Base-by-base conservation (phyloP, 768 basidiomycete genomes). In the Tricholomella constricta region DNA sequence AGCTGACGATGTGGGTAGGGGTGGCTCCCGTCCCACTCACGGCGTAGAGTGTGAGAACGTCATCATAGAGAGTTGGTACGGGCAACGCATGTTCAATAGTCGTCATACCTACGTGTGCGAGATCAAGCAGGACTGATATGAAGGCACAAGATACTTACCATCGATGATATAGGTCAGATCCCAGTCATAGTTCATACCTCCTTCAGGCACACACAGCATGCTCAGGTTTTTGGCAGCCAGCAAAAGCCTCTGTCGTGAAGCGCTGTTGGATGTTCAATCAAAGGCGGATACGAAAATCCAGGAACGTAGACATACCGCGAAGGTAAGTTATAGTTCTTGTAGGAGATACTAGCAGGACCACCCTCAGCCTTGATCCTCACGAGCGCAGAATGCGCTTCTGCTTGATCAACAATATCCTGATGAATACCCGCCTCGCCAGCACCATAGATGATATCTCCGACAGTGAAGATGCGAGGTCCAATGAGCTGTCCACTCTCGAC, bases 121-220 rank as follows among this genome's bases (percentile, higher is more conserved):
- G 32, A 15, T 36, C 12, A 26, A 8, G 43, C 12, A 2, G 22
- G 27, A 19, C n/a, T 42, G 19, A 42, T 11, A n/a, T 43, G 45
- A 40, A 52, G 53, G 22, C 11, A 20, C 42, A 29, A 19, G 31
- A 31, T 6, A 27, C 31, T 32, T 32, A 83, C 88, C 88, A 60
- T 90, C 88, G n/a, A 88, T 69, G 50, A 89, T 88, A 58, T 89
- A 90, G 0, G 88, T 88, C 58, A 83, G 66, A 59, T 89, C 87
- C 88, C 88, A 90, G 60, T 90, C 88, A 25, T 76, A 82, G 62
- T 86, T 88, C 87, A 88, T 88, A 8, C 88, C 88, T 34, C 87
- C 88, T 67, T 89, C 88, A 0, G 88, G 87, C 4, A 89, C 81
- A 53, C 85, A 87, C 11, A 85, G 72, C 86, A 89, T 86, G 31